Conservation (phyloP, 2,329 filamentous ascomycete genomes). For the Apiospora hydei region DNA sequence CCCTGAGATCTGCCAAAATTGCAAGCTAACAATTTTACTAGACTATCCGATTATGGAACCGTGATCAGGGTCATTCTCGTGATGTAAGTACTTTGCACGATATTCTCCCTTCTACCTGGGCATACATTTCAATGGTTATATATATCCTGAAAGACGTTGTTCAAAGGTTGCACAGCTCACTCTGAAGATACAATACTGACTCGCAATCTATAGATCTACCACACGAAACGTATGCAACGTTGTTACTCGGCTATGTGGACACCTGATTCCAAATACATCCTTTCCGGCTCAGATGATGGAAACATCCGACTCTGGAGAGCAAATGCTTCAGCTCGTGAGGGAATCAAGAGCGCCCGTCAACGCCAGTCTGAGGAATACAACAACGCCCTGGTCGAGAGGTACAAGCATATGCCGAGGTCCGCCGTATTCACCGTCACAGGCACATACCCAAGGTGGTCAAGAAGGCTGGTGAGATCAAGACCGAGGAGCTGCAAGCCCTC, state of each 20-base stretch:
- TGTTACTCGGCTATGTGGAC: slow-evolving; percentile 71
- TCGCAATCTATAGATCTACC: slow-evolving; percentile 61
- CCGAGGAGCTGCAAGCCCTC: slow-evolving; percentile 83
- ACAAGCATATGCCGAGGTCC: slow-evolving; percentile 94
- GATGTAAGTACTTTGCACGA: slow-evolving; percentile 62
- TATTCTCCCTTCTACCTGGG: too few relatives aligned
- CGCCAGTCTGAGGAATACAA: slow-evolving; percentile 93
- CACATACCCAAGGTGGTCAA: slow-evolving; percentile 93
- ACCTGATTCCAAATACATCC: slow-evolving; percentile 86
- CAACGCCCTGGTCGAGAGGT: slow-evolving; percentile 80
- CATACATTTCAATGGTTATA: too few relatives aligned
- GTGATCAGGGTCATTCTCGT: slow-evolving; percentile 80
- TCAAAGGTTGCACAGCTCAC: neutral
- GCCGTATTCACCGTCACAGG: slow-evolving; percentile 87
- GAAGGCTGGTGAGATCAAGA: slow-evolving; percentile 96
- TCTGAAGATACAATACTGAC: neutral
- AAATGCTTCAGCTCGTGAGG: slow-evolving; percentile 81
- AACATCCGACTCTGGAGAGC: slow-evolving; percentile 91
- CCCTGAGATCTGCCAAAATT: too few relatives aligned
- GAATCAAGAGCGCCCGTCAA: slow-evolving; percentile 85
- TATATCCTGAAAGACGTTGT: too few relatives aligned
- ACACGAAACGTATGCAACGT: slow-evolving; percentile 97
- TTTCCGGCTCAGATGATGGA: slow-evolving; percentile 85
- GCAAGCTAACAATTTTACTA: neutral
- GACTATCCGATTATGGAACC: slow-evolving; percentile 85